Evolutionary conservation across 2,329 filamentous ascomycete genomes (phyloP), one percentile per base, ranked within the genome.

Genomic region (Beauveria caledonica): DNA sequence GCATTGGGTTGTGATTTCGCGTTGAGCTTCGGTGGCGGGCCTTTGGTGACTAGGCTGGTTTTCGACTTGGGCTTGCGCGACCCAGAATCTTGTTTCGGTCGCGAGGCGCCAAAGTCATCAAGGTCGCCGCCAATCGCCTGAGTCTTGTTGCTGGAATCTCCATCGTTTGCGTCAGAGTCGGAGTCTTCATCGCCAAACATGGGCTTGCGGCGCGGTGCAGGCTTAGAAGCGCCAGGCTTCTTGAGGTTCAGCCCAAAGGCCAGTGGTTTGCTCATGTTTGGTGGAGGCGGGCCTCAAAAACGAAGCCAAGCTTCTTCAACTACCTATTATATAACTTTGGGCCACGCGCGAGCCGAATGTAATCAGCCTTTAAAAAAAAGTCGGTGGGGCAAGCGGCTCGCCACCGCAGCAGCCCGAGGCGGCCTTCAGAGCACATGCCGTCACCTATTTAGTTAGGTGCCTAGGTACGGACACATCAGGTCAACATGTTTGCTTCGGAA

Each of bases 101-200:
- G 39, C 21, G 49, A 45, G 15, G 65, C 62, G 27, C 57, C 25
- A 49, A 63, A 66, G 55, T 80, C 79, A 63, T 83, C 80, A 59
- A 88, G 76, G 65, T 86, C 86, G 55, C 77, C 83, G 63, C 89
- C 86, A 66, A 90, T 86, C 52, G 81, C 77, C 64, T 86, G 80
- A 23, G 76, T 73, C 55, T 77, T 76, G 19, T 72, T 72, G 13
- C 69, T 71, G 42, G 71, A 70, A 19, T 67, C 65, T 6, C 69
- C 46, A 15, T 68, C 66, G 50, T 81, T 81, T 58, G 83, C 76
- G 13, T 48, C 54, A 15, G 79, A 82, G 65, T 82, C 80, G 63
- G 79, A 64, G 33, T 68, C 80, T 63, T 81, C 80, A 63, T 80
- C 81, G 63, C 82, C 83, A 65, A 89, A 85, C 63, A 84, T 78